phyloP scores from a whole-genome alignment of 345 rosid genomes.

The Aquilaria yunnanensis region DNA sequence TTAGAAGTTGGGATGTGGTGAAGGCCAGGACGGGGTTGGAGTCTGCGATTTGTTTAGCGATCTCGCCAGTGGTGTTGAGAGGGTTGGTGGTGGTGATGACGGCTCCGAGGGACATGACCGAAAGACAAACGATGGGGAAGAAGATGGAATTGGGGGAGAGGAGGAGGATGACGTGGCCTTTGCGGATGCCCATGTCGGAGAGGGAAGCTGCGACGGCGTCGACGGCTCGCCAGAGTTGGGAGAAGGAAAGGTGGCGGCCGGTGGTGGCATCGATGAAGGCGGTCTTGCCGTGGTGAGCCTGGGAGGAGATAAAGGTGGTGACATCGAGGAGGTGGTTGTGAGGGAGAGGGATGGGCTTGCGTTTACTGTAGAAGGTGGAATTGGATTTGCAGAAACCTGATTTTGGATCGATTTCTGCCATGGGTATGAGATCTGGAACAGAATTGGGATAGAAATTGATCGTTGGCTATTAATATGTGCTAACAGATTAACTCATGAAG shows the following conservation, averaged over 20 bases:
- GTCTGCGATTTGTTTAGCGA: conserved; percentile 56
- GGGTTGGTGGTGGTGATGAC: conserved; percentile 81
- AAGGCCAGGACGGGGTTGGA: conserved; percentile 71
- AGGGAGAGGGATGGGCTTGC: conserved; percentile 53
- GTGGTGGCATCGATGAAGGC: conserved; percentile 89
- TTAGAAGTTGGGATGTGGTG: conserved; percentile 45
- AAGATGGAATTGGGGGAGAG: conserved; percentile 85
- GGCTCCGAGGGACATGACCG: conserved; percentile 94
- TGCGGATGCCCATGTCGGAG: conserved; percentile 63
- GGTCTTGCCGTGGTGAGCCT: conserved; percentile 57
- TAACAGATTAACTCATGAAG: too few relatives aligned
- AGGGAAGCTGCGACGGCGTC: conserved; percentile 60
- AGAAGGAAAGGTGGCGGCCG: conserved; percentile 54
- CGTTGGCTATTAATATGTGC: too few relatives aligned
- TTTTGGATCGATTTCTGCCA: conserved; percentile 24
- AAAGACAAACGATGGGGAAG: conserved; percentile 88
- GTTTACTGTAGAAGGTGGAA: conserved; percentile 65
- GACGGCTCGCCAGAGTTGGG: conserved; percentile 67
- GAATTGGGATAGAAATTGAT: too few relatives aligned
- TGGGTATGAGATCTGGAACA: too few relatives aligned
- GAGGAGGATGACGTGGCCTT: conserved; percentile 74
- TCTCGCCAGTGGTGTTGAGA: conserved; percentile 71
- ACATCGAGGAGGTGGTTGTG: conserved; percentile 49
- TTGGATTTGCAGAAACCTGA: conserved; percentile 64
- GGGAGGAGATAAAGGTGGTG: conserved; percentile 78